Conservation (phyloP, 2,329 filamentous ascomycete genomes). For the Aspergillus sp. region DNA sequence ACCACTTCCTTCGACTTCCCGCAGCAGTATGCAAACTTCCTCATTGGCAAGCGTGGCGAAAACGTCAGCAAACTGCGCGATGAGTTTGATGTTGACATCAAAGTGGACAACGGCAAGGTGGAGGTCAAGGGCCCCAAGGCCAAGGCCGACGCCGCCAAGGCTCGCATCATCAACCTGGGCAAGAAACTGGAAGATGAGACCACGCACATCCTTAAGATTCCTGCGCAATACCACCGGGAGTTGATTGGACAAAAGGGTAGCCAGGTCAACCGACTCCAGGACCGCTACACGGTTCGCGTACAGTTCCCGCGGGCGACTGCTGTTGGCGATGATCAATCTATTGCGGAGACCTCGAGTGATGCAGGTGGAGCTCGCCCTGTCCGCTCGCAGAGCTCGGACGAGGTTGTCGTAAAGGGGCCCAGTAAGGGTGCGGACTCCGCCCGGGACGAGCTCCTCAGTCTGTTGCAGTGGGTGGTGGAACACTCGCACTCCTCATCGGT, state of each 20-base stretch:
- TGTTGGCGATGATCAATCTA: constrained; percentile 55
- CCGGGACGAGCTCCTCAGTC: constrained; percentile 78
- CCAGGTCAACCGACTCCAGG: constrained; percentile 87
- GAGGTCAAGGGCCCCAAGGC: constrained; percentile 93
- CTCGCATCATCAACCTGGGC: constrained; percentile 68
- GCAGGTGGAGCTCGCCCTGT: constrained; percentile 51
- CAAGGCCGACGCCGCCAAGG: constrained; percentile 80
- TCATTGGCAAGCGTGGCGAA: constrained; percentile 59
- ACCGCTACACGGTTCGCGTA: constrained; percentile 85
- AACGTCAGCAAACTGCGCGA: constrained; percentile 63
- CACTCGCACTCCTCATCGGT: constrained; percentile 74
- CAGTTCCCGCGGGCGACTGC: constrained; percentile 72
- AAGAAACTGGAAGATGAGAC: constrained; percentile 86
- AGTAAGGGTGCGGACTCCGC: constrained; percentile 89
- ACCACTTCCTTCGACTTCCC: constrained; percentile 84
- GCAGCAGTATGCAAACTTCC: constrained; percentile 85
- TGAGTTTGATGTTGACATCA: constrained; percentile 67
- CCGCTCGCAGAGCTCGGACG: constrained; percentile 69
- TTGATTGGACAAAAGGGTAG: constrained; percentile 81
- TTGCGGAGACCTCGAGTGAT: constrained; percentile 62
- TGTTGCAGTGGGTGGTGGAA: constrained; percentile 84
- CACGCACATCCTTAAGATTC: constrained; percentile 78
- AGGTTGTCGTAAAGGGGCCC: constrained; percentile 83
- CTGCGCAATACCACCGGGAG: constrained; percentile 87
- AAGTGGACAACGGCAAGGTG: constrained; percentile 88